Evolutionary conservation across 257 asterid species (phyloP).

Genomic region (Solanum virginianum): DNA sequence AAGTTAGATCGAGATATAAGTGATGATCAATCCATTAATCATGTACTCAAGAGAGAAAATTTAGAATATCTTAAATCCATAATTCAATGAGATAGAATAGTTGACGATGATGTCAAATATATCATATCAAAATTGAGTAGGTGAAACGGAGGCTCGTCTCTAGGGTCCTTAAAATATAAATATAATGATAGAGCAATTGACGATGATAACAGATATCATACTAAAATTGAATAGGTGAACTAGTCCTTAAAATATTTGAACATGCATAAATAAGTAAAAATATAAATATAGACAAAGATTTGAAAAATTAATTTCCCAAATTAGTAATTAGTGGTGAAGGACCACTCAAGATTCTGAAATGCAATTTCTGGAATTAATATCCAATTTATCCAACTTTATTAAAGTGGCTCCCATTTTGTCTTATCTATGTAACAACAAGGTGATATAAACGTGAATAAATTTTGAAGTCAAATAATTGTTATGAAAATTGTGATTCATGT

Average conservation of each 20-base stretch:
- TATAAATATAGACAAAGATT: background rate
- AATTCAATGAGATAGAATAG: background rate
- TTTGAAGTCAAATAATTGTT: background rate
- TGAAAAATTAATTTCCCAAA: background rate
- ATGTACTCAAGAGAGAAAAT: background rate
- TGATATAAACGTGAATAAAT: background rate
- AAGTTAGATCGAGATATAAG: background rate
- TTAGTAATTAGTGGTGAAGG: background rate
- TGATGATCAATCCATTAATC: background rate
- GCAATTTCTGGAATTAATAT: background rate
- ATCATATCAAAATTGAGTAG: no score
- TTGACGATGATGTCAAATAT: no score
- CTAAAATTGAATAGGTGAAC: background rate
- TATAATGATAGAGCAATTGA: background rate
- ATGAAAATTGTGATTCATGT: no score
- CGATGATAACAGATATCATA: accelerated
- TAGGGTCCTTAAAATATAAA: no score
- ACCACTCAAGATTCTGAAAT: background rate
- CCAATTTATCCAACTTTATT: background rate
- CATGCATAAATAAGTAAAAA: background rate
- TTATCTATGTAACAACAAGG: background rate
- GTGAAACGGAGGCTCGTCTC: no score
- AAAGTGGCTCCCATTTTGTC: background rate
- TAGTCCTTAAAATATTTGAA: background rate
- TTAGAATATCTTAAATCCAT: background rate